Percentiles rank a stretch among this genome's conserved stretches.
Conservation (phyloP, 768 basidiomycete species). For the Boletus vermiculosoides region DNA sequence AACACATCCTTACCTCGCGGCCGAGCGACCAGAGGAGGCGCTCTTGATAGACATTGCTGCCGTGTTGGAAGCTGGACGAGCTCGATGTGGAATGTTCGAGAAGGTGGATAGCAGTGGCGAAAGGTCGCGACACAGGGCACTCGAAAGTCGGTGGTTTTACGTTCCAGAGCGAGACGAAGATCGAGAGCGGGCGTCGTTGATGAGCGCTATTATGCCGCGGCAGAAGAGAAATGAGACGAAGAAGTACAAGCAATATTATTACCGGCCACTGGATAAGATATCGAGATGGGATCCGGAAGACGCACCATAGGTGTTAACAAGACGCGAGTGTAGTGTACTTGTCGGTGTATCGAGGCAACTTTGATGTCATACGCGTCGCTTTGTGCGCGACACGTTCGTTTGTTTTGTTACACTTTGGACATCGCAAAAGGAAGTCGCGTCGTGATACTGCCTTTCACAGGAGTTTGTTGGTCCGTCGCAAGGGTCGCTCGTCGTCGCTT, state of each 20-base stretch:
- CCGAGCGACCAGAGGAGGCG: slow-evolving; percentile 34
- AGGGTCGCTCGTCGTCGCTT: slow-evolving; percentile 8
- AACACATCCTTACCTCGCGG: slow-evolving; percentile 51
- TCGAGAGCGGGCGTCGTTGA: slow-evolving; percentile 63
- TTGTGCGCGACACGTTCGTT: not conserved
- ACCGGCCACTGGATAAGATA: slow-evolving; percentile 68
- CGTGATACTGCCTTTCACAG: slow-evolving; percentile 17
- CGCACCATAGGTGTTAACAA: slow-evolving; percentile 28
- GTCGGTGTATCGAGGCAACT: slow-evolving; percentile 17
- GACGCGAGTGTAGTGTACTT: slow-evolving; percentile 3
- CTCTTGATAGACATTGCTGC: slow-evolving; percentile 51
- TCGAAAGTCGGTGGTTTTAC: slow-evolving; percentile 62
- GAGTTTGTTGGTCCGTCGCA: slow-evolving; percentile 13
- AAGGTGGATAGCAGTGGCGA: slow-evolving; percentile 66
- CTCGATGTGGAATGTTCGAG: slow-evolving; percentile 63
- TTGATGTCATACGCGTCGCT: slow-evolving; percentile 4
- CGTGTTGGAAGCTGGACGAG: slow-evolving; percentile 46
- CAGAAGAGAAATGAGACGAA: slow-evolving; percentile 75
- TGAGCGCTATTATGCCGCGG: slow-evolving; percentile 72
- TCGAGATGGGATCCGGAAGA: slow-evolving; percentile 76
- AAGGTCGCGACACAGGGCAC: slow-evolving; percentile 53
- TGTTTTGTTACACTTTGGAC: slow-evolving; percentile 6
- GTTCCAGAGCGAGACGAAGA: slow-evolving; percentile 71
- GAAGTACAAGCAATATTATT: slow-evolving; percentile 87
- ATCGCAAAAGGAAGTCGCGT: slow-evolving; percentile 5